These are phyloP conservation scores for Tylopilus sp. DNA, from an alignment of 1,284 basidiomycete species.

Conservation along the genomic window DNA sequence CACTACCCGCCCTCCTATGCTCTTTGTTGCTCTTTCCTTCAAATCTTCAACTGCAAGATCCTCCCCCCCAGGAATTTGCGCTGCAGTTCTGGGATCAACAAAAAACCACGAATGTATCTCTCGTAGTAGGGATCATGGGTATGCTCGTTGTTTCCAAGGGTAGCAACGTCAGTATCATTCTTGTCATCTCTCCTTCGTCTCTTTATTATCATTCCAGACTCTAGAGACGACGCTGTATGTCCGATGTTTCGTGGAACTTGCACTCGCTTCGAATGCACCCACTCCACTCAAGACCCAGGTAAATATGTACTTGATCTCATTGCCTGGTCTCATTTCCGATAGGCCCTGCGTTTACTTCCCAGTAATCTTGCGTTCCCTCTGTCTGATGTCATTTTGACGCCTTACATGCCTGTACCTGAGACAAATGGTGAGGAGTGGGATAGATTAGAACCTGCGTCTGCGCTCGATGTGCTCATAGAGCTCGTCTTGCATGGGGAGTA, in stretches of 20 bases:
- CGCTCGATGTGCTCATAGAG: constrained; percentile 72
- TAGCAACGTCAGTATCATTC: constrained; percentile 46
- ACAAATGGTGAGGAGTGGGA: constrained; percentile 88
- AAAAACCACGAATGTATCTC: constrained; percentile 74
- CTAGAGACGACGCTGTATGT: constrained; percentile 67
- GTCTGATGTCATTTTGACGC: constrained; percentile 61
- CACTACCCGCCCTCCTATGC: constrained; percentile 77
- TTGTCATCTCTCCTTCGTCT: neutral
- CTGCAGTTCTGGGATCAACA: constrained; percentile 96
- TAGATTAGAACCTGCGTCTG: constrained; percentile 68
- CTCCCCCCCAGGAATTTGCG: constrained; percentile 87
- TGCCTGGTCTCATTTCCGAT: constrained; percentile 16
- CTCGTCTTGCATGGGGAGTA: constrained; percentile 77
- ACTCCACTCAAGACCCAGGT: constrained; percentile 83
- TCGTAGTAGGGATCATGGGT: constrained; percentile 78
- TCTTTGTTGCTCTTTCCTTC: constrained; percentile 86
- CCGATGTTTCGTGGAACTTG: constrained; percentile 83
- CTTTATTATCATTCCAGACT: constrained; percentile 36
- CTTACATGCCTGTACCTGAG: constrained; percentile 79
- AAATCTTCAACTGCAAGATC: constrained; percentile 57
- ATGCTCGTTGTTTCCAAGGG: constrained; percentile 74
- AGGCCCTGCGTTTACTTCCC: constrained; percentile 69
- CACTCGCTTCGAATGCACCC: constrained; percentile 90
- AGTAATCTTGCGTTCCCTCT: constrained; percentile 57
- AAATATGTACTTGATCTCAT: constrained; percentile 10